Conservation (phyloP, 148 eudicot species). For the Silene uniflora region DNA sequence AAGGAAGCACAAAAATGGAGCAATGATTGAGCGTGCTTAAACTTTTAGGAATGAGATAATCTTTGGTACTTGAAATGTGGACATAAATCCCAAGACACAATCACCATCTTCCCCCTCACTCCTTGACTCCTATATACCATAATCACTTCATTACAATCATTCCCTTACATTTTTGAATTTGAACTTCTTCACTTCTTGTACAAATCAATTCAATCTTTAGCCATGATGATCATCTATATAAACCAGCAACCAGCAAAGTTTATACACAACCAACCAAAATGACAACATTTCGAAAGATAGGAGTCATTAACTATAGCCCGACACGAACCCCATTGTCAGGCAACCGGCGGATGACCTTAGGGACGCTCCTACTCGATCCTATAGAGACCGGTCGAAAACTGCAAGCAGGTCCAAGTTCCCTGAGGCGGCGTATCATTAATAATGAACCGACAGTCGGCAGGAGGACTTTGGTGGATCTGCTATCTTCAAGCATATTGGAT, state of each 20-base stretch:
- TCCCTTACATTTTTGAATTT: conserved; percentile 14
- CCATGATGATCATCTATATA: not conserved
- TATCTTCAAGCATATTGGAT: conserved; percentile 9
- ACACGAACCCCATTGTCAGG: conserved; percentile 3
- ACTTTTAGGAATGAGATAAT: conserved; percentile 13
- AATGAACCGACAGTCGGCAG: not conserved
- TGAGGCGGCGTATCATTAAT: not conserved
- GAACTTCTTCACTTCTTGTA: conserved; percentile 13
- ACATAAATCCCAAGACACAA: conserved; percentile 22
- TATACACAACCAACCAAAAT: conserved; percentile 8
- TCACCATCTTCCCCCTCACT: conserved; percentile 23
- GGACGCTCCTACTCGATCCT: conserved; percentile 8
- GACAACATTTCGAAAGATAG: conserved; percentile 17
- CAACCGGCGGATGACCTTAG: conserved; percentile 17
- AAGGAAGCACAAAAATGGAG: not conserved
- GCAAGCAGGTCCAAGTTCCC: not conserved
- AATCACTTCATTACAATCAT: conserved; percentile 10
- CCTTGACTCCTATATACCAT: conserved; percentile 23
- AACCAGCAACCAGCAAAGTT: not conserved
- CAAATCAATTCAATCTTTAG: not conserved
- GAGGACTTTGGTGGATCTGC: conserved; percentile 20
- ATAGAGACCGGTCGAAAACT: not conserved
- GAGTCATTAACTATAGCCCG: conserved; percentile 2
- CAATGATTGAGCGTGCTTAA: conserved; percentile 29
- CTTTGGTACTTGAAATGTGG: conserved; percentile 18